Evolutionary conservation across 2,329 filamentous ascomycete genomes (phyloP).

Genomic region (Claviceps digitariae): DNA sequence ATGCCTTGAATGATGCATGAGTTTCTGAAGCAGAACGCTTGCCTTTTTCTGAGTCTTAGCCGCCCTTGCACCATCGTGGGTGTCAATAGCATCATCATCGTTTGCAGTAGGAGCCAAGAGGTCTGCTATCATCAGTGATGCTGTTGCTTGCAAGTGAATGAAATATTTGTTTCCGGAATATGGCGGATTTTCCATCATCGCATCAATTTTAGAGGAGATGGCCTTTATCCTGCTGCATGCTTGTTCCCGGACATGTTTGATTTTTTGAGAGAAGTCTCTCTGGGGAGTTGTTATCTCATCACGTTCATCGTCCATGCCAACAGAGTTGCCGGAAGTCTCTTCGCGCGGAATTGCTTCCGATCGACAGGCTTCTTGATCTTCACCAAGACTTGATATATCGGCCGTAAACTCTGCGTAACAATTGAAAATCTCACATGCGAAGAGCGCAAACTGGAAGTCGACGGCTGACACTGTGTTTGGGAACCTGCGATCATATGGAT

Average conservation of each 20-base stretch:
- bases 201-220: constrained; percentile 57
- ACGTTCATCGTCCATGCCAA: not conserved
- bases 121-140: constrained; percentile 64
- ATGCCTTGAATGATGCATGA: constrained; percentile 18
- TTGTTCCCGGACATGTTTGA: constrained; percentile 29
- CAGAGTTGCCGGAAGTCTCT: not conserved
- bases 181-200: constrained; percentile 53
- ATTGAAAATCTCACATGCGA: constrained; percentile 69
- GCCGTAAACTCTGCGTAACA: constrained; percentile 45
- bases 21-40: constrained; percentile 12
- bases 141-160: constrained; percentile 57
- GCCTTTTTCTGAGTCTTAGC: constrained; percentile 18
- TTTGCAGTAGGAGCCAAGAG: constrained; percentile 32
- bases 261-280: constrained; percentile 8
- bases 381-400: constrained; percentile 25
- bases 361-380: constrained; percentile 2
- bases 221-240: constrained; percentile 46
- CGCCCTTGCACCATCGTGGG: constrained; percentile 12
- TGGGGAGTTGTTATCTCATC: not conserved
- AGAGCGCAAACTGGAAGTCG: constrained; percentile 71
- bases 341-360: constrained; percentile 4
- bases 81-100: not conserved
- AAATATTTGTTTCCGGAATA: constrained; percentile 56
- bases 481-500: constrained; percentile 52
- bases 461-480: constrained; percentile 49